Percentiles rank a stretch among this genome's conserved stretches.
Conservation (phyloP, 208 protist species). For the Spongospora subterranea region DNA sequence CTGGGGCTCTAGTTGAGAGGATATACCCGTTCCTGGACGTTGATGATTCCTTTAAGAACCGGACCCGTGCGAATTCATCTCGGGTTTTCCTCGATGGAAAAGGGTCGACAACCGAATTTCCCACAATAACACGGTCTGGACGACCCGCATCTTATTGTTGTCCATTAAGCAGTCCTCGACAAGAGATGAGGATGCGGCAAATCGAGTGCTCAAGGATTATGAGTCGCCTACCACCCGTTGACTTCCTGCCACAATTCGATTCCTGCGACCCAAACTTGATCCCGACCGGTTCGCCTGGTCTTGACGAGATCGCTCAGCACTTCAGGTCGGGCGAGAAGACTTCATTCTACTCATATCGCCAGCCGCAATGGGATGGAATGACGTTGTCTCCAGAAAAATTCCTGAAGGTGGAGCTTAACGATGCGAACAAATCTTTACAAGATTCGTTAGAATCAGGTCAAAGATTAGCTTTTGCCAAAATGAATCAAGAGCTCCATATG, state of each 20-base stretch:
- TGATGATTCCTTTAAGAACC: not conserved
- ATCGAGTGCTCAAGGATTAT: not conserved
- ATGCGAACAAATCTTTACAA: not conserved
- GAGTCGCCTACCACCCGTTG: not conserved
- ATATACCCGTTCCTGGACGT: conserved; percentile 22
- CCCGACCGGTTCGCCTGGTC: not conserved
- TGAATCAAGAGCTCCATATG: conserved; percentile 13
- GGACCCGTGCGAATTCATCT: not conserved
- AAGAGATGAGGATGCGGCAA: too few species aligned
- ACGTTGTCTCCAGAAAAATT: not conserved
- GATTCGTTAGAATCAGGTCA: not conserved
- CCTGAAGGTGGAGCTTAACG: not conserved
- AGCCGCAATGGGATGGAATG: conserved; percentile 5
- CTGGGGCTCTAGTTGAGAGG: not conserved
- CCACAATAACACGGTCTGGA: not conserved
- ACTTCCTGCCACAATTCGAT: not conserved
- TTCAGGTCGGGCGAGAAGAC: not conserved
- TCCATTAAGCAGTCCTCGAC: conserved; percentile 37
- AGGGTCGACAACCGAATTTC: not conserved
- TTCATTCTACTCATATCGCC: not conserved
- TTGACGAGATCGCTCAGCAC: not conserved
- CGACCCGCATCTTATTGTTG: not conserved
- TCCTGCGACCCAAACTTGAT: not conserved
- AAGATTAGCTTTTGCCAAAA: not conserved
- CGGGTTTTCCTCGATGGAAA: not conserved